Base-by-base conservation (phyloP, 108 stramenopile genomes). In the Nitzschia palea region DNA sequence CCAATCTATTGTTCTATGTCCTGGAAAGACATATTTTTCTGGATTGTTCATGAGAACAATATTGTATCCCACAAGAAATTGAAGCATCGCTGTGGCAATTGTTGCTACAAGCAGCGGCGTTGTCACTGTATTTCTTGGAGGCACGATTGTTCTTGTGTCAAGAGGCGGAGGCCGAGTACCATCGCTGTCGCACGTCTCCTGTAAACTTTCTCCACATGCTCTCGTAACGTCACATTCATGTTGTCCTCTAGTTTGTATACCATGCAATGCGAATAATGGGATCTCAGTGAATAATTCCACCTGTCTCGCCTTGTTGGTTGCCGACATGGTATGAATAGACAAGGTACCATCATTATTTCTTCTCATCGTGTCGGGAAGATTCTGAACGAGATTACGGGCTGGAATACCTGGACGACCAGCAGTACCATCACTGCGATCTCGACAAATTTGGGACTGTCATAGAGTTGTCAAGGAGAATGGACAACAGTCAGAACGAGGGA, bases 51-150 rank as follows among this genome's bases (percentile, higher is more conserved):
- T 17, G 20, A 22, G n/a, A 6, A 63, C 62, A 23, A 63, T 27
- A 48, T 63, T 63, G 45, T 48, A 63, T 1, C 62, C 62, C 1
- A 63, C 62, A 0, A 63, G 31, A 48, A 63, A 63, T 50, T 63
- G 62, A 17, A 50, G 30, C n/a, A 31, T 32, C 3, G 62, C 44
- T 1, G 29, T 35, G 18, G 45, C 45, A 18, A 63, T 17, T 1
- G 62, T 47, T 22, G 62, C 62, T 17, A 63, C 27, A 10, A 63
- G 1, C 6, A 63, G 37, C 8, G 62, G 20, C n/a, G 18, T 17
- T 27, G 62, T 63, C 15, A 63, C 12, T 48, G n/a, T n/a, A n/a
- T n/a, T n/a, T n/a, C n/a, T n/a, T n/a, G n/a, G n/a, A n/a, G n/a
- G n/a, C n/a, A n/a, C n/a, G n/a, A n/a, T n/a, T n/a, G n/a, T n/a